Conservation (phyloP, 176 grass and related monocot genomes). For the Alloteropsis semialata region DNA sequence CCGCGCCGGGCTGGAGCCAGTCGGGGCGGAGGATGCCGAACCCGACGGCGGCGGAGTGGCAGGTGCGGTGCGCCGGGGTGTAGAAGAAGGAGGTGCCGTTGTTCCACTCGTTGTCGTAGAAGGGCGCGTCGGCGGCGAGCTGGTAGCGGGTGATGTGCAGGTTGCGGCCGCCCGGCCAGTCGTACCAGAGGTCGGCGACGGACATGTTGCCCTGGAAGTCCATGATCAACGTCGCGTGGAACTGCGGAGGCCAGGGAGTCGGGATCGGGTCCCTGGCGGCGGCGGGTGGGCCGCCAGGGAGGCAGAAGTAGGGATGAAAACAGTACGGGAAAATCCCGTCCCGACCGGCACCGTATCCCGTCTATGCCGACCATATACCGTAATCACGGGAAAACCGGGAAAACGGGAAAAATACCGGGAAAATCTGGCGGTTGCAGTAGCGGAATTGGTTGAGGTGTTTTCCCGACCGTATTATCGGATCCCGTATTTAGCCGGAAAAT, state of each 20-base stretch:
- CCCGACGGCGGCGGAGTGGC: slow-evolving; percentile 41
- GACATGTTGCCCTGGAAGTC: slow-evolving; percentile 58
- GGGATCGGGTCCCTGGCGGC: not conserved
- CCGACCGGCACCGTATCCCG: too few relatives aligned
- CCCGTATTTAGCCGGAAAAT: too few relatives aligned
- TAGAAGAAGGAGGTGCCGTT: slow-evolving; percentile 82
- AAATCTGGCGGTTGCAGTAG: too few relatives aligned
- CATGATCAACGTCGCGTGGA: slow-evolving; percentile 61
- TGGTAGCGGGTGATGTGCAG: slow-evolving; percentile 60
- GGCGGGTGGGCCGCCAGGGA: too few relatives aligned
- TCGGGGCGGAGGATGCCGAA: slow-evolving; percentile 60
- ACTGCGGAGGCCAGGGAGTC: slow-evolving; percentile 55
- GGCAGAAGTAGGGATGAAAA: too few relatives aligned
- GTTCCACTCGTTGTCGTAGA: slow-evolving; percentile 69
- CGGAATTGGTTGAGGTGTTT: too few relatives aligned
- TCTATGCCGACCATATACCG: too few relatives aligned
- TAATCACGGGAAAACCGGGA: too few relatives aligned
- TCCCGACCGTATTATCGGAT: too few relatives aligned
- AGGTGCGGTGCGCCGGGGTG: slow-evolving; percentile 28
- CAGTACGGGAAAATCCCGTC: too few relatives aligned
- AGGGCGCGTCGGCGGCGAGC: slow-evolving; percentile 45
- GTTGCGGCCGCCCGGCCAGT: slow-evolving; percentile 75
- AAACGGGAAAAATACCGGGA: too few relatives aligned
- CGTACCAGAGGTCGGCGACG: slow-evolving; percentile 67
- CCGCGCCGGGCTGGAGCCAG: slow-evolving; percentile 44